These are phyloP conservation scores for Pythium brachiatum DNA, from an alignment of 352 stramenopile genomes.

Conservation along the genomic window DNA sequence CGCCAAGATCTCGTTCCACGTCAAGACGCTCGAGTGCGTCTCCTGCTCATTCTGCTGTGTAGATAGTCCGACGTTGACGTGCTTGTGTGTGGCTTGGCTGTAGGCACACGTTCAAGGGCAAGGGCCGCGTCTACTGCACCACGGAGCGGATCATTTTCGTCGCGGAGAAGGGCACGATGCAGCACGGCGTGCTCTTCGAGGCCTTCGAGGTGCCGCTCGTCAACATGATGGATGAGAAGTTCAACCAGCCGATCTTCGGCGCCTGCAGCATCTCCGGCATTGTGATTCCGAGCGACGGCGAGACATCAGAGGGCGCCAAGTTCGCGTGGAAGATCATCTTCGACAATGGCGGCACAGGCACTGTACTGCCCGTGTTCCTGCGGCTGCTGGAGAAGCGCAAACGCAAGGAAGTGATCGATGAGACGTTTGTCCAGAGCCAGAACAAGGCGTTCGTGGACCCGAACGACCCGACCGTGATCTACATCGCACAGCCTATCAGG, in stretches of 20 bases:
- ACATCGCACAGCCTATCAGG: conserved; percentile 69
- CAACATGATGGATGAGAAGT: conserved; percentile 85
- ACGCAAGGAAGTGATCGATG: conserved; percentile 71
- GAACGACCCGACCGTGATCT: conserved; percentile 85
- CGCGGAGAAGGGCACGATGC: conserved; percentile 59
- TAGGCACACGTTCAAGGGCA: conserved; percentile 66
- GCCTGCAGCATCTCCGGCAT: conserved; percentile 84
- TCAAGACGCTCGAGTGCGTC: conserved; percentile 52
- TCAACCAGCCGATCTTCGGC: conserved; percentile 89
- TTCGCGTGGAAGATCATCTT: conserved; percentile 84
- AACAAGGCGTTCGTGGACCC: conserved; percentile 85
- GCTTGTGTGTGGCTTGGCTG: not conserved
- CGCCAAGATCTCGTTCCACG: conserved; percentile 75
- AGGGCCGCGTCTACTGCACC: conserved; percentile 83
- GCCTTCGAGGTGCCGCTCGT: conserved; percentile 76
- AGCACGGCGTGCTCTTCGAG: conserved; percentile 69
- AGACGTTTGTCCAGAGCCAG: conserved; percentile 73
- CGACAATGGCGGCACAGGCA: conserved; percentile 77
- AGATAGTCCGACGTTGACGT: not conserved
- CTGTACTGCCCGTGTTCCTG: conserved; percentile 83
- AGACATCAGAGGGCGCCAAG: conserved; percentile 29
- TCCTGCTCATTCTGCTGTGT: not conserved
- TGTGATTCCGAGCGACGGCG: conserved; percentile 38
- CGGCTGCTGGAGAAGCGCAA: conserved; percentile 76
- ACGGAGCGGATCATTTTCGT: conserved; percentile 86